Evolutionary conservation across 345 rosid genomes (phyloP), one percentile per base, ranked within the genome.

Genomic region (Atalantia buxifolia): DNA sequence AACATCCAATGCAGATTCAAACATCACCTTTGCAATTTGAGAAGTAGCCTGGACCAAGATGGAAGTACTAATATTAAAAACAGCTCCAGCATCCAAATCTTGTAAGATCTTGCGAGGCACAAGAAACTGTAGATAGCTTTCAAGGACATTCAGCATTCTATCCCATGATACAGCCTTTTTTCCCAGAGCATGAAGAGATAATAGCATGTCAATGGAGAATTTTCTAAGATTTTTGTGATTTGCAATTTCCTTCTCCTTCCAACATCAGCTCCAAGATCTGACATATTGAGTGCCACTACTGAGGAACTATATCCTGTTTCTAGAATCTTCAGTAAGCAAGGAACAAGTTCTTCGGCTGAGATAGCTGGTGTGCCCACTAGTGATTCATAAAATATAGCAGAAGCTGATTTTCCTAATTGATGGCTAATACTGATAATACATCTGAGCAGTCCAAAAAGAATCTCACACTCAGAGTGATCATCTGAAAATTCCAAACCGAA

Each of bases 11-110:
- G 99, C 89, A 76, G 92, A 90, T 86, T 94, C 98, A 84, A 94
- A 90, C 97, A 94, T 96, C 71, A 82, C 83, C 87, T 86, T 90
- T 21, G 89, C 92, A 87, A 91, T 88, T 89, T 92, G 99, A 72
- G 93, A 86, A 80, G 92, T 84, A 61, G 98, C 92, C 82, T 91
- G 98, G 79, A 92, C 88, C 80, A 92, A 72, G 77, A 90, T 81
- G 77, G 88, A 81, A 71, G 85, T 76, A 63, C 79, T 80, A 68
- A 87, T 81, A 83, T 84, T 84, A 77, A 83, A 84, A 79, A 86
- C 78, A 80, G 78, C 79, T 80, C 81, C 86, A 76, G 85, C 85
- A 78, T 81, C 88, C 76, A 81, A 48, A 36, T 83, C 83, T 71
- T 90, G 89, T 67, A 80, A 77, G 72, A 78, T 81, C 80, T 92